These are phyloP conservation scores for Cylindrotheca closterium DNA, from an alignment of 108 stramenopile genomes.

Conservation along the genomic window DNA sequence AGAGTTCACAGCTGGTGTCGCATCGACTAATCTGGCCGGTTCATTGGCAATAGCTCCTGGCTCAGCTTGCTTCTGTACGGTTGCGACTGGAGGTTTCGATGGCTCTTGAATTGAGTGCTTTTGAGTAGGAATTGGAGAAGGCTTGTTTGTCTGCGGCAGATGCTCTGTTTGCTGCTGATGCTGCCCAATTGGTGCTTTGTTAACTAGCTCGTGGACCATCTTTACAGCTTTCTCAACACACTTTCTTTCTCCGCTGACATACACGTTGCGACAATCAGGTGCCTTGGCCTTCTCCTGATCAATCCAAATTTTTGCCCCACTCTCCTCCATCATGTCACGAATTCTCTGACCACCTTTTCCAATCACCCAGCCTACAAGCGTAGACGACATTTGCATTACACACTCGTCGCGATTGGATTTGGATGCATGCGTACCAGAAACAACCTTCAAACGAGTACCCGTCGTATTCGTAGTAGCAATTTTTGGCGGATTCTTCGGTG, in stretches of 20 bases:
- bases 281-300: conserved; percentile 84
- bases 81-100: neutral
- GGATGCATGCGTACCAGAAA: conserved; percentile 11
- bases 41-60: neutral
- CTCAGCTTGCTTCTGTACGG: neutral
- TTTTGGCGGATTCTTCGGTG: neutral
- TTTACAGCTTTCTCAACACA: conserved; percentile 70
- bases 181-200: conserved; percentile 63
- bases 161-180: conserved; percentile 3
- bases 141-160: conserved; percentile 6
- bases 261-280: conserved; percentile 76
- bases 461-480: neutral
- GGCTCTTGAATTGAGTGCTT: neutral
- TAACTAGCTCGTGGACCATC: conserved; percentile 76
- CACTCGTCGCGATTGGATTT: conserved; percentile 20
- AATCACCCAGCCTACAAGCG: conserved; percentile 89
- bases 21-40: neutral
- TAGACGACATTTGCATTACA: conserved; percentile 40
- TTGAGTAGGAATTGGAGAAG: neutral
- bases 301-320: conserved; percentile 90
- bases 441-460: conserved; percentile 9
- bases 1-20: neutral
- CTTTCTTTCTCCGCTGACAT: conserved; percentile 78
- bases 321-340: conserved; percentile 90
- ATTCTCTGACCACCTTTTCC: conserved; percentile 87